A percentile compares a stretch with the other conserved stretches of the same genome.
Conservation (phyloP, 306 rosid genomes). For the Trifolium repens region DNA sequence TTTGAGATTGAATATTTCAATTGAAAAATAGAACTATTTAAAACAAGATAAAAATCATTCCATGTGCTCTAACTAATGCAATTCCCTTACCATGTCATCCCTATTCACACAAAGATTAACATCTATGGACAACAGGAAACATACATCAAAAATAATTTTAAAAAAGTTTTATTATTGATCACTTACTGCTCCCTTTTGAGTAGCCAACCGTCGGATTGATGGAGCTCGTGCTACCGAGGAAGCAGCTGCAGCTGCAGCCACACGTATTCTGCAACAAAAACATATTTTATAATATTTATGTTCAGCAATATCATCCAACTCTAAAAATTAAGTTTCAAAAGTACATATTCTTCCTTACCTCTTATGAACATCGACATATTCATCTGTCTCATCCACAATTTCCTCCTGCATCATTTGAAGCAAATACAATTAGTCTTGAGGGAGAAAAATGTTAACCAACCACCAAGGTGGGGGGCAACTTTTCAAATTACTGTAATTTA, state of each 20-base stretch:
- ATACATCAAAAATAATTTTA: background rate
- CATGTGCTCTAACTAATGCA: background rate
- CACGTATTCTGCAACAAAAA: constrained; percentile 78
- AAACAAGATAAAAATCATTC: constrained; percentile 1
- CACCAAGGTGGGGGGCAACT: background rate
- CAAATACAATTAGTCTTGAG: constrained; percentile 28
- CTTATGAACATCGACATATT: constrained; percentile 95
- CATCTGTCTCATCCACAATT: constrained; percentile 98
- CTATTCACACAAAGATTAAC: background rate
- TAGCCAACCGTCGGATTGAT: constrained; percentile 70
- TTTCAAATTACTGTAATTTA: constrained; percentile 35
- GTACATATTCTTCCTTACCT: constrained; percentile 52
- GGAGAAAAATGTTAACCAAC: constrained; percentile 1
- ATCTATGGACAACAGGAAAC: background rate
- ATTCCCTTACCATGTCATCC: background rate
- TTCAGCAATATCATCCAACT: constrained; percentile 23
- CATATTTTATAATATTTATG: constrained; percentile 11
- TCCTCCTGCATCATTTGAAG: constrained; percentile 72
- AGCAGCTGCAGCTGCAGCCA: constrained; percentile 98
- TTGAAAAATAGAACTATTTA: background rate
- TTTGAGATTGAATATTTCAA: background rate
- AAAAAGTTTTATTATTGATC: background rate
- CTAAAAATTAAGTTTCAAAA: constrained; percentile 18
- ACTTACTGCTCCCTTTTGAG: constrained; percentile 67
- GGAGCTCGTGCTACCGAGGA: constrained; percentile 90